Conservation (phyloP, 1,139 yeast species). For the Sugiyamaella paludigena region DNA sequence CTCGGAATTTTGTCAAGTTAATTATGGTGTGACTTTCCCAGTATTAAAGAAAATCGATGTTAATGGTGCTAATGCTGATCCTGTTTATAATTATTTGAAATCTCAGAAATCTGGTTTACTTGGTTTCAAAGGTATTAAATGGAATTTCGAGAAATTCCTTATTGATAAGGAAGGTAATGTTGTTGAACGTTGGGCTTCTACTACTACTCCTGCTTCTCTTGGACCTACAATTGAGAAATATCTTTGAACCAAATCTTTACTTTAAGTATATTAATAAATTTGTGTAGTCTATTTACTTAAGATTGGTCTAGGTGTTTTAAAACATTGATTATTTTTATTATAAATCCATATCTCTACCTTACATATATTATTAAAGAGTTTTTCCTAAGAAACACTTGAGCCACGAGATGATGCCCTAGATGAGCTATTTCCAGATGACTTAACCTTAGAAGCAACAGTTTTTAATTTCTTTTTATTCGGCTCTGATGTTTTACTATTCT, state of each 20-base stretch:
- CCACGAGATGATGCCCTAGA: too few relatives aligned
- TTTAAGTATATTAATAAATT: background rate
- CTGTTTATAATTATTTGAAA: conserved; percentile 78
- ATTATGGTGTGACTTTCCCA: conserved; percentile 86
- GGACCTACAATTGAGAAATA: conserved; percentile 50
- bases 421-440: too few relatives aligned
- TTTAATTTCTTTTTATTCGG: conserved; percentile 17
- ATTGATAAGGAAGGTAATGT: conserved; percentile 72
- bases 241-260: conserved; percentile 32
- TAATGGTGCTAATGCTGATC: conserved; percentile 77
- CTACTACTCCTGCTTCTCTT: conserved; percentile 62
- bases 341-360: too few relatives aligned
- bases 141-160: conserved; percentile 95
- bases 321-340: too few relatives aligned
- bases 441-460: conserved; percentile 4
- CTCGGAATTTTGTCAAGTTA: conserved; percentile 57
- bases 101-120: conserved; percentile 57
- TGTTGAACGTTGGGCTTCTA: conserved; percentile 63
- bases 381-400: too few relatives aligned
- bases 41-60: conserved; percentile 83
- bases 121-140: conserved; percentile 78
- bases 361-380: too few relatives aligned
- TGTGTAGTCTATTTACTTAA: too few relatives aligned
- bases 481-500: conserved; percentile 6
- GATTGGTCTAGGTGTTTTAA: too few relatives aligned